Evolutionary conservation across 768 basidiomycete genomes (phyloP).

Genomic region (Suillus lakei): DNA sequence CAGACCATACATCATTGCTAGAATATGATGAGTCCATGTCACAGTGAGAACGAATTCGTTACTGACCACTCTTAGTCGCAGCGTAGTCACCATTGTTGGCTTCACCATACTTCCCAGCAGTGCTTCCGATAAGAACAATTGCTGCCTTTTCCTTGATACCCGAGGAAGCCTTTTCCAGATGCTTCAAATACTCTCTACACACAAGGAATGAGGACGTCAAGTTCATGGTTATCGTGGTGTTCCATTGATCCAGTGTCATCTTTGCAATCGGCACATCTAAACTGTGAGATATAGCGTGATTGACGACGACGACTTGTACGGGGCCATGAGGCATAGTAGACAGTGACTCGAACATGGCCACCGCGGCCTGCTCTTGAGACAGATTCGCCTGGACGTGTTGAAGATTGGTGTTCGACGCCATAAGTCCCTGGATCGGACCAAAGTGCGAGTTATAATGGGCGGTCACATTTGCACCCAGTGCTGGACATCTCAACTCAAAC

Average conservation of each 20-base stretch:
- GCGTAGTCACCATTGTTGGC: conserved; percentile 71
- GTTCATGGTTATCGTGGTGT: conserved; percentile 61
- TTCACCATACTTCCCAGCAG: conserved; percentile 76
- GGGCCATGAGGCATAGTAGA: conserved; percentile 47
- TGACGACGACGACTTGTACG: conserved; percentile 63
- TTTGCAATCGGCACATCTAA: conserved; percentile 54
- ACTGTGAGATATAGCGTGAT: conserved; percentile 59
- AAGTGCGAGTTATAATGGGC: conserved; percentile 70
- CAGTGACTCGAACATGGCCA: conserved; percentile 49
- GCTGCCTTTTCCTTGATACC: conserved; percentile 58
- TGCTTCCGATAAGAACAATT: conserved; percentile 72
- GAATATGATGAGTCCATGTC: not conserved
- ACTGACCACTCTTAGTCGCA: conserved; percentile 65
- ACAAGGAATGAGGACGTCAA: conserved; percentile 72
- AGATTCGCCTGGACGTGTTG: conserved; percentile 61
- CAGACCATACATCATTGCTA: conserved; percentile 77
- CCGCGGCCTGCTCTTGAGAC: conserved; percentile 57
- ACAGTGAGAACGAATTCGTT: not conserved
- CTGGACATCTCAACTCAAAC: conserved; percentile 37
- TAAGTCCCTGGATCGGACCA: conserved; percentile 45
- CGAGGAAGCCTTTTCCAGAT: conserved; percentile 42
- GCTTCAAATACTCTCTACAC: conserved; percentile 60
- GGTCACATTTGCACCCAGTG: conserved; percentile 71
- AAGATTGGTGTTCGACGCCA: conserved; percentile 34
- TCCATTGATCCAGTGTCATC: conserved; percentile 70